phyloP scores from a whole-genome alignment of 768 basidiomycete genomes.

The Royoungia palumana region DNA sequence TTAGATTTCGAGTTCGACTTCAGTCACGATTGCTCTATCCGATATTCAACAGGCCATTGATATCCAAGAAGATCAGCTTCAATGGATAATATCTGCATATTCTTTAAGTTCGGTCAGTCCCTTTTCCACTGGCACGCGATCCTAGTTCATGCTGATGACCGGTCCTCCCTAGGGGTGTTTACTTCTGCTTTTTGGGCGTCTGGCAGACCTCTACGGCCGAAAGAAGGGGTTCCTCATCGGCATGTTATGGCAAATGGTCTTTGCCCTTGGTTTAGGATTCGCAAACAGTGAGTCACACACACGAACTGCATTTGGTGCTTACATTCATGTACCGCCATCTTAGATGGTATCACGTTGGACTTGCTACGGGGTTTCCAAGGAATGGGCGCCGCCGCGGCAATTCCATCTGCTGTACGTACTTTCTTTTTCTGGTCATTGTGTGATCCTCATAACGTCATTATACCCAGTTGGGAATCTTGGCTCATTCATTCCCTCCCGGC shows the following conservation, averaged over 20 bases:
- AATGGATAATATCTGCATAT: constrained; percentile 70
- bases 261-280: constrained; percentile 66
- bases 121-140: background rate
- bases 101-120: constrained; percentile 60
- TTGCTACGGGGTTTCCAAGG: constrained; percentile 79
- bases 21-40: constrained; percentile 51
- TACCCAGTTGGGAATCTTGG: constrained; percentile 72
- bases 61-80: constrained; percentile 49
- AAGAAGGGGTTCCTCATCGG: constrained; percentile 66
- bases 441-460: background rate
- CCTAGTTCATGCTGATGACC: constrained; percentile 1
- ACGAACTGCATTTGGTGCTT: background rate
- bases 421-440: background rate
- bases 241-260: constrained; percentile 47
- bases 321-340: background rate
- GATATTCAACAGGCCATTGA: constrained; percentile 48
- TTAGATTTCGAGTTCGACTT: constrained; percentile 36
- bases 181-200: constrained; percentile 69
- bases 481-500: constrained; percentile 63
- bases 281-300: constrained; percentile 39
- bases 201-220: constrained; percentile 78
- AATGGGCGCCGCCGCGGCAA: constrained; percentile 70
- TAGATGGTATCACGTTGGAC: constrained; percentile 59
- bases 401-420: constrained; percentile 63
- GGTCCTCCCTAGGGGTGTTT: constrained; percentile 62